phyloP scores from a whole-genome alignment of 2,329 filamentous ascomycete species.

The Bipolaris cookei region DNA sequence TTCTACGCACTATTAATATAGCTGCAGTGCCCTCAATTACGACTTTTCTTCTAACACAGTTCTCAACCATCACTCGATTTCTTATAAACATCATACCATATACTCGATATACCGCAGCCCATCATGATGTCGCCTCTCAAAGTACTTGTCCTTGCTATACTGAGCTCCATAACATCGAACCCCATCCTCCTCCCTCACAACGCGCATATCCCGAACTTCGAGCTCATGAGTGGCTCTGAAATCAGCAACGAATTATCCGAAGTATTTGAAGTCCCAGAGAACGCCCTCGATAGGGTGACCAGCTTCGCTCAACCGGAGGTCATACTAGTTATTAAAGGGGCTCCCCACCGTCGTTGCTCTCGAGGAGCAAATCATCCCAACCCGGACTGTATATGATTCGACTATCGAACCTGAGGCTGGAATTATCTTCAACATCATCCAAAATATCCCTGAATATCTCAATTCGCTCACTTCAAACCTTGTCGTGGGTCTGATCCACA shows the following conservation, averaged over 20 bases:
- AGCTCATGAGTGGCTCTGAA: background rate
- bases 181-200: background rate
- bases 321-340: no score
- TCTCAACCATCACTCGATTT: background rate
- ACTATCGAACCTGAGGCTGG: background rate
- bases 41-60: background rate
- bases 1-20: background rate
- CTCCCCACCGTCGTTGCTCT: background rate
- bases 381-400: background rate
- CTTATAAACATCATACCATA: no score
- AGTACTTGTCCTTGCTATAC: background rate
- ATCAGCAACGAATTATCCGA: no score
- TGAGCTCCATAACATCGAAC: background rate
- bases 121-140: background rate
- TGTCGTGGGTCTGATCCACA: background rate
- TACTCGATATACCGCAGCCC: background rate
- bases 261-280: fast-evolving
- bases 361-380: background rate
- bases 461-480: background rate
- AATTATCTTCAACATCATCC: background rate
- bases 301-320: background rate
- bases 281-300: background rate
- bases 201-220: background rate
- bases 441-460: background rate
- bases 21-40: background rate